Base-by-base conservation (phyloP, 805 yeast genomes). In the Henningerozyma blattae region DNA sequence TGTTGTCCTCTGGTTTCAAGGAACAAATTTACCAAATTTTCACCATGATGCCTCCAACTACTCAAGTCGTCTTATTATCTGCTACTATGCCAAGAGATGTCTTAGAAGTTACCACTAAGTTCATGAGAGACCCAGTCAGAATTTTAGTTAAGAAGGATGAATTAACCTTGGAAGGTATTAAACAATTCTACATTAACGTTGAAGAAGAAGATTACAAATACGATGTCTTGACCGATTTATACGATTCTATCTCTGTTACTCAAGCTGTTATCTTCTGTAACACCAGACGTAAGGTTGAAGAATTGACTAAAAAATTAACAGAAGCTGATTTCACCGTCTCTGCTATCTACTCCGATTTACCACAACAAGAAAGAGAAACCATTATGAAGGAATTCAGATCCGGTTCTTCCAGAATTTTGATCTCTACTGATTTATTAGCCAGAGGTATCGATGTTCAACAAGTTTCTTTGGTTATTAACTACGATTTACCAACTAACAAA, bases 361-460 rank as follows among this genome's bases (percentile, higher is more conserved):
- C 83, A 51, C 98, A 91, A 65, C 79, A 78, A 51, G 95, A 89
- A 58, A 74, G 98, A 64, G 96, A 91, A 62, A 66, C 74, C 50
- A 83, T 91, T 49, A 91, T 91, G 98, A 75, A 76, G 58, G 96
- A 87, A 61, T 91, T 91, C 75, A 72, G 98, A 61, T 68, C 80
- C 39, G 98, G 98, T 39, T 75, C 81, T 46, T 83, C 95, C 35
- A 75, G 98, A 58, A 89, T 91, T 33, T 68, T 91, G 58, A 91
- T 91, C 56, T 80, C 96, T 46, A 91, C 98, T 28, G 98, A 91
- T 63, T 81, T 91, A 52, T 82, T 89, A 79, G 98, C 98, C 33
- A 74, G 98, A 64, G 98, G 98, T 56, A 91, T 89, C 46, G 98
- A 89, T 63, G 97, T 89, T 40, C 98, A 89, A 67, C 97, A 89